Conservation (phyloP, 192 early-diverging fungal species). For the Entomortierella parvispora region DNA sequence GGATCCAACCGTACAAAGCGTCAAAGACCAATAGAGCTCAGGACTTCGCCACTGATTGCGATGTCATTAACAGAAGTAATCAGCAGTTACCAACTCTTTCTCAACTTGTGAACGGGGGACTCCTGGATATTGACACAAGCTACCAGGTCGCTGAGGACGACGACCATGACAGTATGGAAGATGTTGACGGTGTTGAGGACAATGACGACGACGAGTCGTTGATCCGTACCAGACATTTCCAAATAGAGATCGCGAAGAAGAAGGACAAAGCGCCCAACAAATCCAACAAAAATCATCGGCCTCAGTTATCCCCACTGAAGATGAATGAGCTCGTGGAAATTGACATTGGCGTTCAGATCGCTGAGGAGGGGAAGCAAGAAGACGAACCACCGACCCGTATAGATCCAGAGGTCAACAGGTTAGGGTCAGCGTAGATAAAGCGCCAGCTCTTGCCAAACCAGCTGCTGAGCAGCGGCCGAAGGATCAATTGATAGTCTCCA, state of each 20-base stretch:
- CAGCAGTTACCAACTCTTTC: neutral
- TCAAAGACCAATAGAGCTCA: neutral
- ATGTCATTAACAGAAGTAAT: slow-evolving; percentile 1
- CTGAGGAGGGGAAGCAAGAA: too few relatives aligned
- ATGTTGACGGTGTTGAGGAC: neutral
- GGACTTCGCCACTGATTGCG: neutral
- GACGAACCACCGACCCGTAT: too few relatives aligned
- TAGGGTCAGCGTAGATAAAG: neutral
- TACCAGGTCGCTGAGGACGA: neutral
- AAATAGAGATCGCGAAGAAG: neutral
- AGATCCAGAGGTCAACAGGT: too few relatives aligned
- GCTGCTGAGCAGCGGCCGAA: neutral
- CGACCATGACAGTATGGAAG: neutral
- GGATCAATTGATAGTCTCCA: too few relatives aligned
- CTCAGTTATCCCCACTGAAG: neutral
- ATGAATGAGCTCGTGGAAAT: neutral
- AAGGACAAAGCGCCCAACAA: neutral
- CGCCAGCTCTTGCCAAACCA: too few relatives aligned
- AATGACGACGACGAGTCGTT: neutral
- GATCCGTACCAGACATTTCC: neutral
- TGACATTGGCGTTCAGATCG: too few relatives aligned
- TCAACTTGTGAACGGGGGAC: neutral
- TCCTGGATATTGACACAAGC: too few relatives aligned
- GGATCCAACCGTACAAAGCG: too few relatives aligned
- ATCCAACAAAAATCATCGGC: neutral